Percentiles rank a stretch among this genome's conserved stretches.
Evolutionary conservation across 2,329 filamentous ascomycete genomes (phyloP).

Genomic region (Botryotinia globosa): DNA sequence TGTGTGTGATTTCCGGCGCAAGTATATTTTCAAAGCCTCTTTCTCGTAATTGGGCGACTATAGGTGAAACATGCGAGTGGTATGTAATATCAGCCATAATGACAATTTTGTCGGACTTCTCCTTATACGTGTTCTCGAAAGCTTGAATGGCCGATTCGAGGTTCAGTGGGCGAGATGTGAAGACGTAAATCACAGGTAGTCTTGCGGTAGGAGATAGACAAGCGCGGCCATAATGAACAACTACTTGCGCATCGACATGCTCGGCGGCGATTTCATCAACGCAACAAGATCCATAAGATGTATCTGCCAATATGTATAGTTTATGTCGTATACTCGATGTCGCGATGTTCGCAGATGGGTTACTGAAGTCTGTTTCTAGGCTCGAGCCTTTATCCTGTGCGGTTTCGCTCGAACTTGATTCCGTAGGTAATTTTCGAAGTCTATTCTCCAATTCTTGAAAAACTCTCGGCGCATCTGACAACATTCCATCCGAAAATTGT

Average conservation of each 20-base stretch:
- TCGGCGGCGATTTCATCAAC: slow-evolving; percentile 96
- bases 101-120: slow-evolving; percentile 60
- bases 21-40: slow-evolving; percentile 69
- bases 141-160: slow-evolving; percentile 52
- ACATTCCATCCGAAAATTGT: slow-evolving; percentile 95
- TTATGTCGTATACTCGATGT: slow-evolving; percentile 10
- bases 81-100: slow-evolving; percentile 91
- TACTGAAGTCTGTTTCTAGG: slow-evolving; percentile 28
- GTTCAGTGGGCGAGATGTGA: slow-evolving; percentile 71
- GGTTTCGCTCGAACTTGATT: slow-evolving; percentile 10
- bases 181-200: slow-evolving; percentile 86
- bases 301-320: slow-evolving; percentile 88
- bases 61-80: slow-evolving; percentile 63
- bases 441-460: slow-evolving; percentile 62
- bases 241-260: slow-evolving; percentile 83
- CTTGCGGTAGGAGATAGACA: slow-evolving; percentile 88
- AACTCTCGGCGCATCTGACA: slow-evolving; percentile 79
- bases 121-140: slow-evolving; percentile 66
- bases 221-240: slow-evolving; percentile 90
- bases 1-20: slow-evolving; percentile 68
- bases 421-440: slow-evolving; percentile 37
- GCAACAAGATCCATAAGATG: slow-evolving; percentile 94
- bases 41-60: slow-evolving; percentile 54
- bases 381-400: slow-evolving; percentile 17
- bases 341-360: slow-evolving; percentile 15